A percentile compares a stretch with the other conserved stretches of the same genome.
Evolutionary conservation across 768 basidiomycete genomes (phyloP).

Genomic region (Trametes cingulata): DNA sequence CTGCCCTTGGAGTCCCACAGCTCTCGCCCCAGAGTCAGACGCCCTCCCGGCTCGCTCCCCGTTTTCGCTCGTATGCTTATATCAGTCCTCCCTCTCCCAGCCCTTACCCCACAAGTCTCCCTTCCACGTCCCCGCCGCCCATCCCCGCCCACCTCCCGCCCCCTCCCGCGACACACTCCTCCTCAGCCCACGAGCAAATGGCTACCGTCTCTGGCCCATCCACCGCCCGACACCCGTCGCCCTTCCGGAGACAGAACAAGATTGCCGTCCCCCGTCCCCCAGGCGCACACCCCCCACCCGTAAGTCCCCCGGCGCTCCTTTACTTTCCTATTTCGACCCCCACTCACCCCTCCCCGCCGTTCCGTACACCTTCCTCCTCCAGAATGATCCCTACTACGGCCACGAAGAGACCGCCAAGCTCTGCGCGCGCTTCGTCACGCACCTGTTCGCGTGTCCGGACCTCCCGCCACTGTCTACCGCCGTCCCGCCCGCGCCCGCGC

Average conservation of each 20-base stretch:
- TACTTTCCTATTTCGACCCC: constrained; percentile 9
- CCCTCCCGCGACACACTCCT: constrained; percentile 7
- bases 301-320: constrained; percentile 3
- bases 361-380: constrained; percentile 2
- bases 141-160: constrained; percentile 19
- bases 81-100: constrained; percentile 14
- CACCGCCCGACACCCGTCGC: constrained; percentile 32
- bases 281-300: constrained; percentile 17
- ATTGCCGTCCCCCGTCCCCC: constrained; percentile 17
- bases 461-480: constrained; percentile 48
- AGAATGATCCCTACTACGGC: constrained; percentile 46
- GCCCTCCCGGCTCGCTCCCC: too few relatives aligned
- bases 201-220: constrained; percentile 31
- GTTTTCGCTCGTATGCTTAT: constrained; percentile 21
- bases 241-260: constrained; percentile 28
- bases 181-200: constrained; percentile 21
- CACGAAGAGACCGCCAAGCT: constrained; percentile 45
- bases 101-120: constrained; percentile 13
- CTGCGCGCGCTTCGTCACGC: constrained; percentile 44
- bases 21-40: too few relatives aligned
- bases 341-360: constrained; percentile 11
- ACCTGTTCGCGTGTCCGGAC: constrained; percentile 47
- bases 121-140: constrained; percentile 22
- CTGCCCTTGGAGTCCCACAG: too few relatives aligned
- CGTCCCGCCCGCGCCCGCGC: constrained; percentile 51